Conservation (phyloP, 176 grass and related monocot species). For the Pontederia crassipes region DNA sequence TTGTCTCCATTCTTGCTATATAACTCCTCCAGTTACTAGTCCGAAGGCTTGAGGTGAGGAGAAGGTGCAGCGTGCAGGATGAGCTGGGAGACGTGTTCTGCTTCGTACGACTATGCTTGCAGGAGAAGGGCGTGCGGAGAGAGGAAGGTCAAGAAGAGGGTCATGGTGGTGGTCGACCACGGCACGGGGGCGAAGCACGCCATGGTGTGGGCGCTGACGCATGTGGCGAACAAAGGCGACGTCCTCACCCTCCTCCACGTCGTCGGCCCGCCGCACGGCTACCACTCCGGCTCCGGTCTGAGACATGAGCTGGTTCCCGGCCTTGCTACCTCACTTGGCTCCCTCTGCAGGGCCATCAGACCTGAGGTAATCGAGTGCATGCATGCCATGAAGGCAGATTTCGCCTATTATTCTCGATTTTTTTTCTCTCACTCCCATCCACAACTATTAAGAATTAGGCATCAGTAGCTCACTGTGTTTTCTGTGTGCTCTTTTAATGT, state of each 20-base stretch:
- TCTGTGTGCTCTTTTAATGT: background rate
- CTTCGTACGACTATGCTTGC: background rate
- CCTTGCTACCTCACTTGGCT: constrained; percentile 74
- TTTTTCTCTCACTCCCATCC: too few relatives aligned
- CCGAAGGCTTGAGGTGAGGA: too few relatives aligned
- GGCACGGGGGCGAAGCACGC: constrained; percentile 70
- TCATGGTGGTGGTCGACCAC: constrained; percentile 86
- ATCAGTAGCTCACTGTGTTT: too few relatives aligned
- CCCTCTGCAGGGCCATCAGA: constrained; percentile 68
- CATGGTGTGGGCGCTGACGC: constrained; percentile 96
- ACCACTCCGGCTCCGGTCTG: background rate
- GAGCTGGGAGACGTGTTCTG: background rate
- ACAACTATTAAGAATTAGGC: too few relatives aligned
- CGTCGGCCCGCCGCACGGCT: constrained; percentile 23
- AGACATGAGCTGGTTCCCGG: constrained; percentile 27
- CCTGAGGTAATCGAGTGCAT: constrained; percentile 43
- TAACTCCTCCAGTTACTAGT: too few relatives aligned
- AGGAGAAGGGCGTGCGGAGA: constrained; percentile 20
- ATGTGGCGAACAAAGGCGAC: constrained; percentile 77
- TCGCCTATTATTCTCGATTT: too few relatives aligned
- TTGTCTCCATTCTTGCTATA: too few relatives aligned
- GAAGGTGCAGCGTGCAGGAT: too few relatives aligned
- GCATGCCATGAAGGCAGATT: too few relatives aligned
- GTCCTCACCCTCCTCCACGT: constrained; percentile 86
- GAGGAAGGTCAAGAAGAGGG: constrained; percentile 52